Base-by-base conservation (phyloP, 1,139 yeast genomes). In the Schizosaccharomyces versatilis region DNA sequence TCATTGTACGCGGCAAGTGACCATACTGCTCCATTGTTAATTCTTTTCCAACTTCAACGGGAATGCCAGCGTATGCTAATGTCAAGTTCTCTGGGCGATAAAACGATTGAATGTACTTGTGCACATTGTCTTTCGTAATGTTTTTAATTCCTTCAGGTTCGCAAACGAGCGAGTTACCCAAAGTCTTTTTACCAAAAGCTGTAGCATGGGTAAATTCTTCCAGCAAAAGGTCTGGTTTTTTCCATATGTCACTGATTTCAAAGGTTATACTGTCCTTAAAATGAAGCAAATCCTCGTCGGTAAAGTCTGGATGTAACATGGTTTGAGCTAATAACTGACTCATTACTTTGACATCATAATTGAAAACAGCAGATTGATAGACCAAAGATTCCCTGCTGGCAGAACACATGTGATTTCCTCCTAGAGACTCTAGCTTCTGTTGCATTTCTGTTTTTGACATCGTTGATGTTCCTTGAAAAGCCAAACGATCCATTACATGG, bases 331-430 rank as follows among this genome's bases (percentile, higher is more conserved):
- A 72, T 54, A 85, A 71, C 51, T 76, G 76, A 61, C 84, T 78
- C 95, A 93, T 86, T 60, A 73, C 71, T 51, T 79, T 93, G n/a
- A 82, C 80, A 64, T 88, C 95, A 55, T 76, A 69, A 65, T 88
- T 86, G 72, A 90, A 90, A 1, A 86, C 95, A 1, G 95, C 81
- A 1, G 96, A 94, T 67, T 90, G 97, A 67, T 90, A 90, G 70
- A 90, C 78, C 71, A 90, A 75, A 5, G 93, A 77, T 66, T 90
- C 98, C 64, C 98, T 74, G 38, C 94, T 84, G 1, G 95, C 84
- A 1, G 95, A 81, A 64, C 95, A 84, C 79, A 85, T 88, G 67
- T 83, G 86, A 67, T 88, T 90, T 10, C 98, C 98, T 49, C 98
- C 98, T 56, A 90, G 69, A 54, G 78, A 73, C 56, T 85, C 86